These are phyloP conservation scores for Fusarium aywerte DNA, from an alignment of 2,329 filamentous ascomycete species.

Conservation along the genomic window DNA sequence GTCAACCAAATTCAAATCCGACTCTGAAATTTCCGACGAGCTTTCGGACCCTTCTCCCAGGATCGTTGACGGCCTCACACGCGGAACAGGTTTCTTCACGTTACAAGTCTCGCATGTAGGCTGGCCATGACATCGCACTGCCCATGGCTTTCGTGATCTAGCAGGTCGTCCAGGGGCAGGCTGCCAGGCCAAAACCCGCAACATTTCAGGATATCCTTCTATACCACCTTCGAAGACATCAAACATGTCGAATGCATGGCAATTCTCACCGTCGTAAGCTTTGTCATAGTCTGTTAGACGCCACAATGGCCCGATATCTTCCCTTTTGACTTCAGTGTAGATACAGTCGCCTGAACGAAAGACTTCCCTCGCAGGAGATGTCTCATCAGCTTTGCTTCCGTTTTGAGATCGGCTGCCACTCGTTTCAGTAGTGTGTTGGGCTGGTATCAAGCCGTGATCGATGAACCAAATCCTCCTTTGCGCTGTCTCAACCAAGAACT, in stretches of 20 bases:
- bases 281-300: background rate
- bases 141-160: background rate
- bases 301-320: conserved; percentile 9
- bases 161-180: background rate
- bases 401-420: no score
- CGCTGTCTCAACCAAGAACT: background rate
- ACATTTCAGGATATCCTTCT: background rate
- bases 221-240: background rate
- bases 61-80: background rate
- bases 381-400: no score
- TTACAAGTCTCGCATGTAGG: background rate
- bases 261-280: background rate
- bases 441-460: background rate
- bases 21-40: background rate
- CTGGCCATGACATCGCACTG: background rate
- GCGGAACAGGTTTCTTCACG: background rate
- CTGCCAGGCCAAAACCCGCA: conserved; percentile 3
- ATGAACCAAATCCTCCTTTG: conserved; percentile 22
- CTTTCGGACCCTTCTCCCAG: background rate
- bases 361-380: background rate
- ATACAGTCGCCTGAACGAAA: conserved; percentile 12
- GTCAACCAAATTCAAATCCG: background rate
- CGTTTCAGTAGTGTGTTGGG: accelerated
- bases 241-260: conserved; percentile 8
- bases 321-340: conserved; percentile 7